These are phyloP conservation scores for Exophiala viscosa DNA, from an alignment of 2,329 filamentous ascomycete genomes.

Conservation along the genomic window DNA sequence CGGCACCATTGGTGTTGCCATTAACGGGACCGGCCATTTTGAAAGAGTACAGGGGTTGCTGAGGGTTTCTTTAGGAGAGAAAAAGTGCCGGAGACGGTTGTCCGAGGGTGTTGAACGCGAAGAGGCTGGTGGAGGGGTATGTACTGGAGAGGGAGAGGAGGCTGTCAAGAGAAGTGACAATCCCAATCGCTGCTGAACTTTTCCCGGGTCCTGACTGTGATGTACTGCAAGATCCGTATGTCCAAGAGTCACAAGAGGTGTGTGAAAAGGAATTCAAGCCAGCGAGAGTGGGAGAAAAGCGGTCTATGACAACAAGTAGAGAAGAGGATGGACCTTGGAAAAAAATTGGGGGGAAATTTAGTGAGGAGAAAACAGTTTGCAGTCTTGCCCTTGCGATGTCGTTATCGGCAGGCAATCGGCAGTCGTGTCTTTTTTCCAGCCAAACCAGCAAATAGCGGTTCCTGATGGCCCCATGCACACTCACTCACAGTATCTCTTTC, in stretches of 20 bases:
- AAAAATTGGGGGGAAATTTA: slow-evolving; percentile 12
- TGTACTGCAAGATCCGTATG: not conserved
- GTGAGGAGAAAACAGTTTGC: slow-evolving; percentile 4
- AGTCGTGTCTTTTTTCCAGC: slow-evolving; percentile 21
- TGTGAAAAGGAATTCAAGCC: not conserved
- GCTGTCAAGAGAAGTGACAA: not conserved
- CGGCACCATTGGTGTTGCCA: slow-evolving; percentile 18
- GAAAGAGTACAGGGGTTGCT: not conserved
- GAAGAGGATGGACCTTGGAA: slow-evolving; percentile 3
- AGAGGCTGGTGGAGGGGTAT: slow-evolving; percentile 1
- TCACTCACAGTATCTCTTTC: not conserved
- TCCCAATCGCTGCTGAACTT: not conserved
- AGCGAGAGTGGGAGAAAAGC: no score
- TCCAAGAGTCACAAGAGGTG: not conserved
- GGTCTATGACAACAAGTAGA: not conserved
- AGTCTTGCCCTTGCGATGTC: slow-evolving; percentile 9
- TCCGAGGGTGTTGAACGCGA: not conserved
- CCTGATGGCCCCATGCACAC: slow-evolving; percentile 61
- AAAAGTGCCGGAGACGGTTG: not conserved
- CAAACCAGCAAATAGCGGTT: slow-evolving; percentile 35
- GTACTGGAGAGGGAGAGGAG: not conserved
- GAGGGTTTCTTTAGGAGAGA: not conserved
- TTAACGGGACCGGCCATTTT: slow-evolving; percentile 20
- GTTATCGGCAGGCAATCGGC: slow-evolving; percentile 9
- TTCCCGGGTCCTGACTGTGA: not conserved